These are phyloP conservation scores for Vitis labrusca DNA, from an alignment of 164 flowering plant genomes.

Conservation along the genomic window DNA sequence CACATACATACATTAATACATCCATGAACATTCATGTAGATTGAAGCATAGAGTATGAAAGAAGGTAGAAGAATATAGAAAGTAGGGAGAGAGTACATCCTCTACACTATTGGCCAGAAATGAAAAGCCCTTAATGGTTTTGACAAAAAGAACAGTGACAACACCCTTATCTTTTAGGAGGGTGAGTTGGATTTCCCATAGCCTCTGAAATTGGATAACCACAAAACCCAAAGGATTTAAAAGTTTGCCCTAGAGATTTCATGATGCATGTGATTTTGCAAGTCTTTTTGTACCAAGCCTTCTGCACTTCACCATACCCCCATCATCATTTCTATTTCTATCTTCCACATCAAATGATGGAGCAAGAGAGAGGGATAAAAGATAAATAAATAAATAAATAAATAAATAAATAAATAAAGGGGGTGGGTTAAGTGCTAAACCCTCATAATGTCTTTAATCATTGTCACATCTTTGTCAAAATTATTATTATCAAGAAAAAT, in stretches of 20 bases:
- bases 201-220: constrained; percentile 15
- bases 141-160: neutral
- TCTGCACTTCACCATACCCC: neutral
- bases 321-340: neutral
- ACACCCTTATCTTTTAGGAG: constrained; percentile 10
- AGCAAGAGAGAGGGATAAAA: too few relatives aligned
- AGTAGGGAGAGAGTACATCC: too few relatives aligned
- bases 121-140: neutral
- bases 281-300: neutral
- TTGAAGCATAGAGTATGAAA: too few relatives aligned
- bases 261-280: constrained; percentile 3
- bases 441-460: too few relatives aligned
- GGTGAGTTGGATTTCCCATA: constrained; percentile 10
- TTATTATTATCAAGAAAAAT: too few relatives aligned
- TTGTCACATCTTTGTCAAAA: too few relatives aligned
- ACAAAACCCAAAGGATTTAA: neutral
- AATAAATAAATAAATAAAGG: too few relatives aligned
- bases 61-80: too few relatives aligned
- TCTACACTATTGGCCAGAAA: neutral
- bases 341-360: neutral
- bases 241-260: constrained; percentile 2
- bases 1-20: too few relatives aligned
- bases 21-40: too few relatives aligned
- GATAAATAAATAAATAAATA: too few relatives aligned
- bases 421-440: too few relatives aligned